Evolutionary conservation across 2,329 filamentous ascomycete species (phyloP), one percentile per base, ranked within the genome.

Genomic region (Sarocladium brachiariae): DNA sequence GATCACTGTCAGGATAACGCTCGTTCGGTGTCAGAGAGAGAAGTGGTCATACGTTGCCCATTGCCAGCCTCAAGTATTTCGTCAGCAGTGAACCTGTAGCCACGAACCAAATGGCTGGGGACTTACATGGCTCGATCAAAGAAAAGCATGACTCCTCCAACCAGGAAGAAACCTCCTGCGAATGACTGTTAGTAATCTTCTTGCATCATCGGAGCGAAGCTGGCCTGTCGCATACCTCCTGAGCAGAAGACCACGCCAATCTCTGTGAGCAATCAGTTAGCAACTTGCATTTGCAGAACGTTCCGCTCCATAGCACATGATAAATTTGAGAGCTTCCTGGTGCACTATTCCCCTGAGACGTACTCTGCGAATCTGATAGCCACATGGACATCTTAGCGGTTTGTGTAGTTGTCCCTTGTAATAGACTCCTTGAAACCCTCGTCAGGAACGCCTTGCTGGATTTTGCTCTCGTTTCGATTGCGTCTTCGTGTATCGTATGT

Each of bases 221-320:
- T 54, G 52, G 50, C 53, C 25, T n/a, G 25, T 60, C 69, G 86
- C 87, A 60, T 85, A 96, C 91, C 92, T 64, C 90, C 92, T 64
- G 89, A 93, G 79, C 93, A 97, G 76, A 99, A 99, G 66, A 91
- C 89, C 56, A 96, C 91, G 60, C 93, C 93, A 63, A 97, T 87
- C 71, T 99, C 93, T 97, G 63, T 60, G 46, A 9, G n/a, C 5
- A n/a, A 33, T 11, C 21, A 53, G 50, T 73, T 52, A 73, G 68
- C 56, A 7, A 7, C 27, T 30, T 13, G 27, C 7, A 30, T 30
- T 30, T 7, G 13, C 7, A 30, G 27, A 30, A 7, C 27, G 13
- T 7, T 13, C 7, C 27, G 13, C 13, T 30, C 13, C 13, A 7
- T 30, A 7, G 27, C 27, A 30, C 13, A 30, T 30, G 7, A 7